These are phyloP conservation scores for Pachyrhizus erosus DNA, from an alignment of 306 rosid species.

Conservation along the genomic window DNA sequence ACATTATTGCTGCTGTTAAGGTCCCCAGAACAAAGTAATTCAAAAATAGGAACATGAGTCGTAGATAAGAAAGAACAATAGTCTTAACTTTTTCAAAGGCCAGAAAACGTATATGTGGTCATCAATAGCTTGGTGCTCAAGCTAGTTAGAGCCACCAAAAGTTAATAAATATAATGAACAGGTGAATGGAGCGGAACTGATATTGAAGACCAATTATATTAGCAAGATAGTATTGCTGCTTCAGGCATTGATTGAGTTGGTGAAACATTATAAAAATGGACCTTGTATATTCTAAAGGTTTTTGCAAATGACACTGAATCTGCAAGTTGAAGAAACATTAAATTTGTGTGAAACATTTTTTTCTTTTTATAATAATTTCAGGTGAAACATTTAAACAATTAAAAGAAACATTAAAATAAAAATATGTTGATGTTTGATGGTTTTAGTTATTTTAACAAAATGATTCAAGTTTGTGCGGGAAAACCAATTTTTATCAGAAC, in stretches of 20 bases:
- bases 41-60: background rate
- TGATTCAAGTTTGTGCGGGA: background rate
- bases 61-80: background rate
- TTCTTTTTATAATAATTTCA: too few relatives aligned
- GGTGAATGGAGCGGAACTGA: conserved; percentile 23
- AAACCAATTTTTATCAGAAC: background rate
- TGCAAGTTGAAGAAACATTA: conserved; percentile 4
- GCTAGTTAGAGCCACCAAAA: background rate
- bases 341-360: too few relatives aligned
- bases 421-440: too few relatives aligned
- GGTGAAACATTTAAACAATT: conserved; percentile 9
- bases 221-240: background rate
- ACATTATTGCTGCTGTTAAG: conserved; percentile 6
- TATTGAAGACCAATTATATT: conserved; percentile 5
- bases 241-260: conserved; percentile 26
- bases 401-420: background rate
- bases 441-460: too few relatives aligned
- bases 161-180: conserved; percentile 22
- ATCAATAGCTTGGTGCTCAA: conserved; percentile 3
- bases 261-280: background rate
- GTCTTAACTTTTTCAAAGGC: conserved; percentile 22
- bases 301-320: conserved; percentile 22
- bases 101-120: background rate
- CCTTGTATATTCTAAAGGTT: conserved; percentile 10
- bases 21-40: conserved; percentile 24